Evolutionary conservation across 2,329 filamentous ascomycete species (phyloP), one percentile per base, ranked within the genome.

Genomic region (Exophiala oligosperma): DNA sequence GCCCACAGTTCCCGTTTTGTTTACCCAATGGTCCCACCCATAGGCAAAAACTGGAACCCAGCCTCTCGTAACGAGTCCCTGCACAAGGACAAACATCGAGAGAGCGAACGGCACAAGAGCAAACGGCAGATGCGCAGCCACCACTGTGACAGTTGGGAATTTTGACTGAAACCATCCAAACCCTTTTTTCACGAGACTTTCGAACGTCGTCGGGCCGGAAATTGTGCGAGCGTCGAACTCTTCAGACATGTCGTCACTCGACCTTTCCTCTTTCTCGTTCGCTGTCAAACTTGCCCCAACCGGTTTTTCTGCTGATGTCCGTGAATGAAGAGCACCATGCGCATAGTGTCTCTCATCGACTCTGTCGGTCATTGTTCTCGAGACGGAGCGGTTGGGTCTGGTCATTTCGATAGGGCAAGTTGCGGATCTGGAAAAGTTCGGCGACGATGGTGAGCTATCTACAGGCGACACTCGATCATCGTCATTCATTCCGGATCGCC

Each of bases 41-140:
- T 88, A 78, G 0, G 87, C 88, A 64, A 91, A 91, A 0, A 90
- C 85, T 0, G 82, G 80, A 0, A 91, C 84, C 88, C 88, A 91
- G 9, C 88, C 88, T 62, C 88, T 90, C 0, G 85, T 89, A 0
- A 89, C 87, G 1, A 91, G 73, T 0, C 81, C 87, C 67, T 91
- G 87, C 0, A 91, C 88, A 0, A 91, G 79, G 8, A 91, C 79
- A 61, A 91, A 91, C 88, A 91, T 91, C 60, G 81, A 79, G 56
- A 91, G 85, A 0, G 87, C 84, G 66, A 91, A 91, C 0, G 88
- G 88, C 0, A 91, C 78, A 0, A 91, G 79, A 0, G 85, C 80
- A 53, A 88, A 83, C 0, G 88, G 88, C 1, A 91, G 76, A 68
- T 89, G 86, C 0, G 81, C 73, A 4, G 87, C 69, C 0, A 91